Base-by-base conservation (phyloP, 1,139 yeast species). In the Sugiyamaella neomexicana region DNA sequence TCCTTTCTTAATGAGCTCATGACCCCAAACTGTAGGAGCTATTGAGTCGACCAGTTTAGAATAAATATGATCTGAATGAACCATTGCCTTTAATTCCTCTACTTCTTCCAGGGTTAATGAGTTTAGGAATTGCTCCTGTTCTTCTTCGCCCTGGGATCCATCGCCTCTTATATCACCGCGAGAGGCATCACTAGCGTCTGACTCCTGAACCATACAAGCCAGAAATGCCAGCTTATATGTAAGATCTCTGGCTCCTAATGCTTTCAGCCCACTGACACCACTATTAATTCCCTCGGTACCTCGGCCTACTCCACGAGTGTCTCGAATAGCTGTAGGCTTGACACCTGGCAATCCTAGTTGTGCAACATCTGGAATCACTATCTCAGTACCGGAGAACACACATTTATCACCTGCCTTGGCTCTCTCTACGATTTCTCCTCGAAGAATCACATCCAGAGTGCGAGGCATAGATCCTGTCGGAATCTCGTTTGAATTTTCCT, bases 401-500 rank as follows among this genome's bases (percentile, higher is more conserved):
- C 97, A 89, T 69, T 90, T 88, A 70, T 93, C 99, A 61, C 99
- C 99, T 0, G 99, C 98, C 71, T 93, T 95, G 2, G 98, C 98
- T 61, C 91, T 80, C 69, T 93, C 99, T 7, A 95, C 99, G 51
- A 90, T 80, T 64, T 93, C 98, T 46, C 99, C 99, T 65, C 99
- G 80, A 55, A 93, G 74, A 54, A 93, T 87, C 27, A 93, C 95
- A 70, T 93, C 99, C 62, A 93, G 74, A 8, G 98, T 93, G 70
- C 99, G 81, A 37, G 99, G 99, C 99, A 93, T 93, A 1, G 97
- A 89, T 31, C 99, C 99, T 0, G 97, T 90, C 27, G 99, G 99
- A 57, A 93, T 93, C 72, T 93, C 99, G 64, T 80, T 87, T 13
- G 98, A 83, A 67, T 93, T 95, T 69, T 93, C 99, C 70, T 93